Evolutionary conservation across 192 early-diverging fungal species (phyloP).

Genomic region (Rhizophagus clarus): DNA sequence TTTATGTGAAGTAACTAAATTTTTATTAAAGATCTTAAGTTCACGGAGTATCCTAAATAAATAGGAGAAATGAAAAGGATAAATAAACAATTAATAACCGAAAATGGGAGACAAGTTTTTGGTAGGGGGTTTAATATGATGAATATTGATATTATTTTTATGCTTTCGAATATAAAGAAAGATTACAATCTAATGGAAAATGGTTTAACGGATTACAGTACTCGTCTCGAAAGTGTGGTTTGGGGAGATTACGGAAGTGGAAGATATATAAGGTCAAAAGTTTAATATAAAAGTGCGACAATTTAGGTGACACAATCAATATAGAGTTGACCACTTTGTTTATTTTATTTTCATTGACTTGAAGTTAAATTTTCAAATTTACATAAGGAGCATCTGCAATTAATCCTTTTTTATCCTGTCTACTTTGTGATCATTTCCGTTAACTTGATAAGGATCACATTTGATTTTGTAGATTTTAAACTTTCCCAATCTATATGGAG

Average conservation of each 20-base stretch:
- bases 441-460: too few relatives aligned
- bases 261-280: not conserved
- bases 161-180: not conserved
- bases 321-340: not conserved
- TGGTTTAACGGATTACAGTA: not conserved
- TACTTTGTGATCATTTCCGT: too few relatives aligned
- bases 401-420: too few relatives aligned
- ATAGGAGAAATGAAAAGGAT: too few relatives aligned
- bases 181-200: not conserved
- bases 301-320: not conserved
- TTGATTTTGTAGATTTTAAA: too few relatives aligned
- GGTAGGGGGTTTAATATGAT: not conserved
- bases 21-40: not conserved
- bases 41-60: not conserved
- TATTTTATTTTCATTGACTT: not conserved
- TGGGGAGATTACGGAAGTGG: not conserved
- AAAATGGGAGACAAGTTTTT: not conserved
- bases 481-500: too few relatives aligned
- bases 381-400: too few relatives aligned
- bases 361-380: too few relatives aligned
- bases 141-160: not conserved
- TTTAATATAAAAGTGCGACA: not conserved
- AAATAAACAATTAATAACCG: not conserved
- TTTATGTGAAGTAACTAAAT: not conserved
- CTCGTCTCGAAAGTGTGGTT: not conserved